Evolutionary conservation across 2,329 filamentous ascomycete species (phyloP), one percentile per base, ranked within the genome.

Genomic region (Hypoxylon sp.): DNA sequence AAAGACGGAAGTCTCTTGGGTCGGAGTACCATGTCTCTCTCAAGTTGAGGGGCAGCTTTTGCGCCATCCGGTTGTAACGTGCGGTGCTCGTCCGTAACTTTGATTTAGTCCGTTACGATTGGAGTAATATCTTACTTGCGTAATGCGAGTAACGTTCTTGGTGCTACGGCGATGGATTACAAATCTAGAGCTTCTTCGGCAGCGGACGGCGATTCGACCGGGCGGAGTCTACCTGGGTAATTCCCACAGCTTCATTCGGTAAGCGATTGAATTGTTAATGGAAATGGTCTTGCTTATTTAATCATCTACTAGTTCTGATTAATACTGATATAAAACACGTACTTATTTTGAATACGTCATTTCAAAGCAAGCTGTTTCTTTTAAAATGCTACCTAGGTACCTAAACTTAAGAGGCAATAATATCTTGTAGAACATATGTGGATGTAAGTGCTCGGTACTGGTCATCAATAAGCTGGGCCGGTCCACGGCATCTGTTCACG

Each of bases 41-140:
- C 1, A 24, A 24, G 54, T 62, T 42, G 58, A 58, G 47, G 63
- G 61, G 61, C 48, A 59, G 14, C n/a, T 55, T 66, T 69, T 69
- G 53, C 67, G 63, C 67, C 63, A 69, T 69, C 46, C 50, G 52
- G 44, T 17, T 55, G 22, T 22, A 55, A 50, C 35, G 14, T 62
- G 47, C 48, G 29, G 53, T 51, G 53, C 53, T 59, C 44, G 37
- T 26, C 46, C 46, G 39, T 50, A 37, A 17, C 31, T 50, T 63
- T 57, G 17, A 42, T 55, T 55, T 67, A 42, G 51, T 42, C 51
- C 22, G 31, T 52, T 67, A 57, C 58, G 17, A 66, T 65, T 69
- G 57, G 66, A 59, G 63, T 37, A 31, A 19, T 50, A 53, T 46
- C 42, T 58, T n/a, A 47, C 54, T 24, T 55, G 52, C 22, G 24